Evolutionary conservation across 176 grass and related monocot species (phyloP).

Genomic region (Aechmea fasciata): DNA sequence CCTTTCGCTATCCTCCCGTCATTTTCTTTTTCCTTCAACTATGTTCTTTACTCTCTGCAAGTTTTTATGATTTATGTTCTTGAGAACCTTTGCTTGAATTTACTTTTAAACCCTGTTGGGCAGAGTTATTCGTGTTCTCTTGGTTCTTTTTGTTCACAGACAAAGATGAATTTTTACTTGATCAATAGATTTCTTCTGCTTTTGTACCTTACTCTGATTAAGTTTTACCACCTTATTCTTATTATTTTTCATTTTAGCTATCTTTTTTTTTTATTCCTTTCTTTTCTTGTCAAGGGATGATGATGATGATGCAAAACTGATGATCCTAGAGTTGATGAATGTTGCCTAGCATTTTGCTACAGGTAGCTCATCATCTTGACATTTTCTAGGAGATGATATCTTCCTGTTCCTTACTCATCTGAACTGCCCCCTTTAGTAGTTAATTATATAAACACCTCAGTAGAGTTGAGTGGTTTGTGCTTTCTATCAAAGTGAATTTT

Average conservation of each 20-base stretch:
- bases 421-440: conserved; percentile 38
- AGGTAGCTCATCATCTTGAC: conserved; percentile 41
- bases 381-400: conserved; percentile 39
- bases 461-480: too few relatives aligned
- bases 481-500: too few relatives aligned
- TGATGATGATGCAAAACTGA: conserved; percentile 41
- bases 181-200: background rate
- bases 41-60: too few relatives aligned
- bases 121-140: background rate
- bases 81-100: background rate
- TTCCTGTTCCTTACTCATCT: conserved; percentile 65
- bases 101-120: background rate
- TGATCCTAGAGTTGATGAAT: conserved; percentile 35
- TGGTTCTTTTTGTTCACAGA: background rate
- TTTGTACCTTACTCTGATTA: background rate
- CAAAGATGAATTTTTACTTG: background rate
- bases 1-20: background rate
- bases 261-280: too few relatives aligned
- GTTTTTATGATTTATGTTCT: background rate
- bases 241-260: background rate
- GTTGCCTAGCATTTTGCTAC: conserved; percentile 35
- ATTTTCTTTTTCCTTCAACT: too few relatives aligned
- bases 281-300: conserved; percentile 18
- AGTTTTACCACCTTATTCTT: background rate
- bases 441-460: too few relatives aligned